phyloP scores from a whole-genome alignment of 2,329 filamentous ascomycete species.

The Fusarium acutatum region DNA sequence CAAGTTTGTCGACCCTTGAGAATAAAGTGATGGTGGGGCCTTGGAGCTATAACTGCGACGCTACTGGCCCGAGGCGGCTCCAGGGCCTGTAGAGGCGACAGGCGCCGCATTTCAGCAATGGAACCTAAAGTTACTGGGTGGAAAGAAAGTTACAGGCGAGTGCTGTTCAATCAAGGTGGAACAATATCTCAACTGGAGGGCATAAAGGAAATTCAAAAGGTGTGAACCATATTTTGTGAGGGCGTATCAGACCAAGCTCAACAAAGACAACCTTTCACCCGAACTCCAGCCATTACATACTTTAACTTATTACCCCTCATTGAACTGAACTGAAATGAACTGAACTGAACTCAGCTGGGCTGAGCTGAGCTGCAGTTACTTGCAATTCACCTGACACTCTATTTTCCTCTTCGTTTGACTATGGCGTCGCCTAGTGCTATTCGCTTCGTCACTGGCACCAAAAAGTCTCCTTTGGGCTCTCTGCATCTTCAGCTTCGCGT shows the following conservation, averaged over 20 bases:
- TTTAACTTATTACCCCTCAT: conserved; percentile 16
- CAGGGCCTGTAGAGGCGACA: conserved; percentile 39
- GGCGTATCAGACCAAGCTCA: background rate
- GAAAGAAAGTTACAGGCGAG: background rate
- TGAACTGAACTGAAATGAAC: background rate
- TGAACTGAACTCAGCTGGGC: background rate
- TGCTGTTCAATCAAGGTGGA: background rate
- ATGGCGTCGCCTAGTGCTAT: conserved; percentile 49
- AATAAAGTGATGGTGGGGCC: conserved; percentile 24
- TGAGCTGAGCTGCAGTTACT: background rate
- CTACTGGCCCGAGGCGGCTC: conserved; percentile 35
- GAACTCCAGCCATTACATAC: background rate
- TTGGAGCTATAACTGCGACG: background rate
- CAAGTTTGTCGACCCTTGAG: conserved; percentile 28
- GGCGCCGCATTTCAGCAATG: conserved; percentile 25
- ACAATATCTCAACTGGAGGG: background rate
- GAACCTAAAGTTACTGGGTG: no score
- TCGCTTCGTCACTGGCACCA: conserved; percentile 58
- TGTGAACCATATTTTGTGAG: background rate
- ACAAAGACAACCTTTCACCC: background rate
- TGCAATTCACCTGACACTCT: background rate
- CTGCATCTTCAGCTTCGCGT: conserved; percentile 72
- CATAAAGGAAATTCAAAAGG: background rate
- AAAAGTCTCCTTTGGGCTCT: conserved; percentile 54
- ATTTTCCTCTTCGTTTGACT: background rate